Evolutionary conservation across 2,329 filamentous ascomycete species (phyloP).

Genomic region (Lecanicillium sp.): DNA sequence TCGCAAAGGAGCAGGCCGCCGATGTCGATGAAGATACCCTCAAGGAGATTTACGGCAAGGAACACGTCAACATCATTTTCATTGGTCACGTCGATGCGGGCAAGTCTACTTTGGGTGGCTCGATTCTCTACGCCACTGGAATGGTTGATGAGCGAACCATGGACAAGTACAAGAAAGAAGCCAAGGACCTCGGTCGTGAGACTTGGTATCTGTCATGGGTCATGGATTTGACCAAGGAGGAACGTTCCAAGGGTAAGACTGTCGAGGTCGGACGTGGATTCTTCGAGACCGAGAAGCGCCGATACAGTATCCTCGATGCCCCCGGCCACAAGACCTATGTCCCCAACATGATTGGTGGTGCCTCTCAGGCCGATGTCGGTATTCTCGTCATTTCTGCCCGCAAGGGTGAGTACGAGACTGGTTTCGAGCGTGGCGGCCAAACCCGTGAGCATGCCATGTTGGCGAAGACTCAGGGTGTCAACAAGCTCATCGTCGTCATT

Average conservation of each 20-base stretch:
- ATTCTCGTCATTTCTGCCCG: slow-evolving; percentile 93
- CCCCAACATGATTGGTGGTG: slow-evolving; percentile 95
- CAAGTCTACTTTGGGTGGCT: slow-evolving; percentile 92
- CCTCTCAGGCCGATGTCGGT: slow-evolving; percentile 87
- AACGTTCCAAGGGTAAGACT: slow-evolving; percentile 93
- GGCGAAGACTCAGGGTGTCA: slow-evolving; percentile 96
- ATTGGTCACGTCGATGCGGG: slow-evolving; percentile 97
- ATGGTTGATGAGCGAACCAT: slow-evolving; percentile 99
- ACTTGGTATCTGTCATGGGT: slow-evolving; percentile 99
- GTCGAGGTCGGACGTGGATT: slow-evolving; percentile 94
- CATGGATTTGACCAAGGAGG: slow-evolving; percentile 93
- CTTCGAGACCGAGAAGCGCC: slow-evolving; percentile 93
- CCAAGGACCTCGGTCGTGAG: slow-evolving; percentile 92
- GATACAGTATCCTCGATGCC: slow-evolving; percentile 94
- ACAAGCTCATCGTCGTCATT: slow-evolving; percentile 88
- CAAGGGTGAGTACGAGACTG: slow-evolving; percentile 98
- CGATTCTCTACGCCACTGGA: slow-evolving; percentile 85
- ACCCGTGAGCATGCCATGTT: slow-evolving; percentile 96
- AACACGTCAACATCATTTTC: slow-evolving; percentile 90
- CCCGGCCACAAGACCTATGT: slow-evolving; percentile 98
- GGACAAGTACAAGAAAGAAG: slow-evolving; percentile 96
- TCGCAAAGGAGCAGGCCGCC: slow-evolving; percentile 74
- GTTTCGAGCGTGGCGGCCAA: slow-evolving; percentile 93
- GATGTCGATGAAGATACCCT: slow-evolving; percentile 68
- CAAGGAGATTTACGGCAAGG: slow-evolving; percentile 95